A percentile compares a stretch with the other conserved stretches of the same genome.
phyloP scores from a whole-genome alignment of 2,329 filamentous ascomycete genomes.

The Phialophora chinensis region DNA sequence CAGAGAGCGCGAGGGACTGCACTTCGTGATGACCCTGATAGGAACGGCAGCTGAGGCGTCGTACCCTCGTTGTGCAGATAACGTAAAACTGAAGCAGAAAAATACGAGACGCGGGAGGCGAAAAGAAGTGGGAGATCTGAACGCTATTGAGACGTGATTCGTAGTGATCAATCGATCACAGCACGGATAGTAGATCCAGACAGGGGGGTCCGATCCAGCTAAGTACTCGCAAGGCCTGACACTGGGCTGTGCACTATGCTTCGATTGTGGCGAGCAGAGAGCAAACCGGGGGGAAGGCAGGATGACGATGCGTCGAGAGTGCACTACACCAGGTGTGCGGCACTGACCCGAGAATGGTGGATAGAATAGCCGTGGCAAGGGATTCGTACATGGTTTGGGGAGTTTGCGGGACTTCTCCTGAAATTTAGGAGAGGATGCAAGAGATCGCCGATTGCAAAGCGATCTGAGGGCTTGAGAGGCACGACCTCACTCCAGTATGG shows the following conservation, averaged over 20 bases:
- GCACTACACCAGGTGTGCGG: neutral
- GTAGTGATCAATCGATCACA: conserved; percentile 17
- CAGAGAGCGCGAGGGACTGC: neutral
- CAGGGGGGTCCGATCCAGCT: conserved; percentile 25
- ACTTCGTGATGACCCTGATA: neutral
- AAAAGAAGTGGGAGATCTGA: conserved; percentile 9
- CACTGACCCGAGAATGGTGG: neutral
- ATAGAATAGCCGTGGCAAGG: neutral
- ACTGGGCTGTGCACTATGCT: neutral
- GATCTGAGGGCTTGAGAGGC: neutral
- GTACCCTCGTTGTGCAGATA: conserved; percentile 1
- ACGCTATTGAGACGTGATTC: neutral
- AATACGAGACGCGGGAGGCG: conserved; percentile 4
- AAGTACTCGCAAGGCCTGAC: neutral
- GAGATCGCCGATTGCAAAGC: conserved; percentile 5
- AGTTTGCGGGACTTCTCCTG: neutral
- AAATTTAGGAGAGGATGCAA: neutral
- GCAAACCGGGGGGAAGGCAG: neutral
- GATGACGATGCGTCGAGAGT: neutral
- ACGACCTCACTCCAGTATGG: neutral
- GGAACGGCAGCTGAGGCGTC: neutral
- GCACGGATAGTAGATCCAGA: conserved; percentile 23
- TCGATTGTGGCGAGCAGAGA: neutral
- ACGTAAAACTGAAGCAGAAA: neutral
- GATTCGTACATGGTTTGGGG: neutral